Conservation (phyloP, 129 eudicot genomes). For the Silybum marianum region DNA sequence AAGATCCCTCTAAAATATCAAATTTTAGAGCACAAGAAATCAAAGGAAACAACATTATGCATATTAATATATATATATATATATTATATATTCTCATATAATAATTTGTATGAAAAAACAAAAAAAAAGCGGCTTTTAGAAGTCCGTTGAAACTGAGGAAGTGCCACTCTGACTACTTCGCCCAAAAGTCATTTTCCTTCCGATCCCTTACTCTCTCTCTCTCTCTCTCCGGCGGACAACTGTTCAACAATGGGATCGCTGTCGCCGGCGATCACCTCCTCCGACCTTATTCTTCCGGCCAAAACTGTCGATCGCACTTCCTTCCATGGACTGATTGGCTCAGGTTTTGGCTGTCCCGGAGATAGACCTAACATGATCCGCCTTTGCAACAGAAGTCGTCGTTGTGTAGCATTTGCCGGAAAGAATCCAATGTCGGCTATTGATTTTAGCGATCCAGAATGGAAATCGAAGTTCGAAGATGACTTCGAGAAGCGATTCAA, state of each 20-base stretch:
- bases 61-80: no score
- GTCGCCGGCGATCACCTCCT: slow-evolving; percentile 68
- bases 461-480: slow-evolving; percentile 62
- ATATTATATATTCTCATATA: neutral
- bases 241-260: slow-evolving; percentile 61
- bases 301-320: slow-evolving; percentile 19
- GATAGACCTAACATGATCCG: slow-evolving; percentile 14
- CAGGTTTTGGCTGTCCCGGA: slow-evolving; percentile 9
- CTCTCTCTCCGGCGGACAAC: neutral
- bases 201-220: neutral
- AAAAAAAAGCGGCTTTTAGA: slow-evolving; percentile 24
- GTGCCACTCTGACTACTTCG: slow-evolving; percentile 30
- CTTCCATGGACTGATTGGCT: slow-evolving; percentile 20
- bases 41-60: neutral
- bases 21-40: neutral
- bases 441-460: slow-evolving; percentile 75
- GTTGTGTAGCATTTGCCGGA: slow-evolving; percentile 5
- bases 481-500: slow-evolving; percentile 69
- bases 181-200: slow-evolving; percentile 27
- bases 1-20: no score
- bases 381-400: slow-evolving; percentile 22
- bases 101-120: neutral
- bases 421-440: slow-evolving; percentile 17
- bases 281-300: slow-evolving; percentile 40
- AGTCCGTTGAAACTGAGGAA: slow-evolving; percentile 29